A percentile compares a stretch with the other conserved stretches of the same genome.
phyloP scores from a whole-genome alignment of 108 stramenopile genomes.

The Nitzschia sp. region DNA sequence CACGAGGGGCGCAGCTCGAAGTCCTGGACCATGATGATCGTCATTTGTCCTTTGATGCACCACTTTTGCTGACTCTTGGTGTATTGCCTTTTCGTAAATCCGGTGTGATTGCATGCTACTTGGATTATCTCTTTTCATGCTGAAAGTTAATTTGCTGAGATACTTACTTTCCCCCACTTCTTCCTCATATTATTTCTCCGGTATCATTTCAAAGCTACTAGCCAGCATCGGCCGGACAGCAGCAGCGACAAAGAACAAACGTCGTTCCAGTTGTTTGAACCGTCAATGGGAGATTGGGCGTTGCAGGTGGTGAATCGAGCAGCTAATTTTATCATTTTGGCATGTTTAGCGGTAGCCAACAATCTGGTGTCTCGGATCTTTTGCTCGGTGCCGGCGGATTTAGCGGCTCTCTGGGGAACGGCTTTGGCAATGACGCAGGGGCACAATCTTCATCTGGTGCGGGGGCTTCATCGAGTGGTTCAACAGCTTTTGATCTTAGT shows the following conservation, averaged over 20 bases:
- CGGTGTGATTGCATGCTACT: background rate
- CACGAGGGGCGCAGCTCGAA: background rate
- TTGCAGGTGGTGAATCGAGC: background rate
- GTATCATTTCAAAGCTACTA: background rate
- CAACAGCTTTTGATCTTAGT: conserved; percentile 70
- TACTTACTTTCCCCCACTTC: background rate
- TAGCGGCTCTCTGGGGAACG: conserved; percentile 46
- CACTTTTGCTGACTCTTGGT: background rate
- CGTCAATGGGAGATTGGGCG: conserved; percentile 19
- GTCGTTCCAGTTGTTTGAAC: conserved; percentile 21
- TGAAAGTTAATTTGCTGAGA: background rate
- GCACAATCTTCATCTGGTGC: conserved; percentile 35
- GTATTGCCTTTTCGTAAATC: background rate
- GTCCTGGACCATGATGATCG: background rate
- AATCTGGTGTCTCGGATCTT: conserved; percentile 50
- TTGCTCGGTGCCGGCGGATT: conserved; percentile 59
- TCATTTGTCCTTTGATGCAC: too few relatives aligned
- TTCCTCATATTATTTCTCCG: background rate
- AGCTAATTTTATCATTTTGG: conserved; percentile 2
- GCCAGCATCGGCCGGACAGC: background rate
- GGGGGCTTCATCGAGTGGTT: conserved; percentile 34
- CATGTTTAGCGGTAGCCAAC: conserved; percentile 58
- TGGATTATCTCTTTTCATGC: background rate
- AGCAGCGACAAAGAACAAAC: conserved; percentile 1
- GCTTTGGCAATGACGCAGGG: conserved; percentile 46